Conservation (phyloP, 192 early-diverging fungal genomes). For the Gaertneriomyces sp. region DNA sequence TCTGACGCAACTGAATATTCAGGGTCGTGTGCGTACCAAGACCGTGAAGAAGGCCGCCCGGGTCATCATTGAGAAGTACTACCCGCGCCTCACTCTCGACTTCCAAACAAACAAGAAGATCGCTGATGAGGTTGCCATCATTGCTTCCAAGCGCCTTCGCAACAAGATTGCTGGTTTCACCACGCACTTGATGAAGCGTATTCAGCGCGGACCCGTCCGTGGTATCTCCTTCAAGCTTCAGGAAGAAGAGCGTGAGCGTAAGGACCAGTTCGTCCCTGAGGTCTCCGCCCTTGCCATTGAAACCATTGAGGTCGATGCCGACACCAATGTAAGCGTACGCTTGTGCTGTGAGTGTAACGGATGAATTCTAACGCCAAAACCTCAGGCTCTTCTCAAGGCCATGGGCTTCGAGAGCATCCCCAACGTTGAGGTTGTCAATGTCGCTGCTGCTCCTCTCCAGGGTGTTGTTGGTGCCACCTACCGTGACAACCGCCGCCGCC, state of each 20-base stretch:
- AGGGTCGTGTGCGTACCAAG: slow-evolving; percentile 98
- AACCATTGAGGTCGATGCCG: slow-evolving; percentile 89
- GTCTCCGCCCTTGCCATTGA: slow-evolving; percentile 91
- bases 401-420: slow-evolving; percentile 92
- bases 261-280: slow-evolving; percentile 99
- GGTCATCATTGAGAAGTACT: slow-evolving; percentile 99
- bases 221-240: slow-evolving; percentile 99
- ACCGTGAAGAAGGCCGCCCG: slow-evolving; percentile 99
- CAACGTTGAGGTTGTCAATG: slow-evolving; percentile 61
- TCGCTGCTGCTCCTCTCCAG: slow-evolving; percentile 30
- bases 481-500: slow-evolving; percentile 32
- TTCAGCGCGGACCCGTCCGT: slow-evolving; percentile 95
- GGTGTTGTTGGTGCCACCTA: slow-evolving; percentile 31
- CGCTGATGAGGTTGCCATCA: slow-evolving; percentile 94
- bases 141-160: slow-evolving; percentile 97
- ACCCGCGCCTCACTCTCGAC: slow-evolving; percentile 96
- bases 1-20: slow-evolving; percentile 12
- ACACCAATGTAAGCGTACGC: slow-evolving; percentile 68
- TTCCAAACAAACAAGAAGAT: slow-evolving; percentile 99
- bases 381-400: slow-evolving; percentile 89
- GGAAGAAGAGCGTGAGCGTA: slow-evolving; percentile 99
- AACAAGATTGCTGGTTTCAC: slow-evolving; percentile 99
- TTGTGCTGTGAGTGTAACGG: not conserved
- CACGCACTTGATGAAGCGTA: slow-evolving; percentile 99
- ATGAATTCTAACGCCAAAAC: not conserved